Evolutionary conservation across 2,329 filamentous ascomycete species (phyloP).

Genomic region (Claviceps sp.): DNA sequence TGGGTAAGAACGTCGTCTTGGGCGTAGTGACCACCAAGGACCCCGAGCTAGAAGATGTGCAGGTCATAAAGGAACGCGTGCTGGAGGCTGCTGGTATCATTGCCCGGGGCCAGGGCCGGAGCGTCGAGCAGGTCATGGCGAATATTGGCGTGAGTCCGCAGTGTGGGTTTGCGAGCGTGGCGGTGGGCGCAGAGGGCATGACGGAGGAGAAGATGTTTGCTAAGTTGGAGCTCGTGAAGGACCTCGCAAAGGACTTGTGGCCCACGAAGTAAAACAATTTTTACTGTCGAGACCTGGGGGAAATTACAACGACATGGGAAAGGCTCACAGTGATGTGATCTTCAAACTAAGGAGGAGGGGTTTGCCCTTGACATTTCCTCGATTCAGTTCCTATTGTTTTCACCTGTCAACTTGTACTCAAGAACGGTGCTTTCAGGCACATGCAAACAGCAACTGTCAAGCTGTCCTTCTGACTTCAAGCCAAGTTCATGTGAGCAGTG

Average conservation of each 20-base stretch:
- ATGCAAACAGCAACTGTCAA: no score
- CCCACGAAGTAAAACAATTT: conserved; percentile 3
- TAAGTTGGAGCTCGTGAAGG: conserved; percentile 54
- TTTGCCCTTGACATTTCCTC: no score
- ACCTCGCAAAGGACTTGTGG: conserved; percentile 56
- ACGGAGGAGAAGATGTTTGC: conserved; percentile 55
- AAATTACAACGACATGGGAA: no score
- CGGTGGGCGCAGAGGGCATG: conserved; percentile 49
- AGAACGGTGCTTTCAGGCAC: no score
- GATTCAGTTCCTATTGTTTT: no score
- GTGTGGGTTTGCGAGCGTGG: conserved; percentile 58
- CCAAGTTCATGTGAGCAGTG: no score
- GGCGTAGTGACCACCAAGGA: conserved; percentile 50
- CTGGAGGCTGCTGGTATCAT: conserved; percentile 50
- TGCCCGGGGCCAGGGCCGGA: conserved; percentile 48
- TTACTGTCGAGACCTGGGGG: no score
- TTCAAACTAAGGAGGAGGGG: no score
- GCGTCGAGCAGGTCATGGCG: conserved; percentile 48
- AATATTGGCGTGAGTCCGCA: conserved; percentile 56
- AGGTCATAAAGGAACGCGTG: conserved; percentile 40
- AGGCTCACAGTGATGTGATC: no score
- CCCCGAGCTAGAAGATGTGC: conserved; percentile 40
- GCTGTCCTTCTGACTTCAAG: no score
- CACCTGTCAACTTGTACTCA: no score
- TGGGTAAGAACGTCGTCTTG: conserved; percentile 46